Conservation (phyloP, 2,329 filamentous ascomycete species). For the Trichoderma sp. region DNA sequence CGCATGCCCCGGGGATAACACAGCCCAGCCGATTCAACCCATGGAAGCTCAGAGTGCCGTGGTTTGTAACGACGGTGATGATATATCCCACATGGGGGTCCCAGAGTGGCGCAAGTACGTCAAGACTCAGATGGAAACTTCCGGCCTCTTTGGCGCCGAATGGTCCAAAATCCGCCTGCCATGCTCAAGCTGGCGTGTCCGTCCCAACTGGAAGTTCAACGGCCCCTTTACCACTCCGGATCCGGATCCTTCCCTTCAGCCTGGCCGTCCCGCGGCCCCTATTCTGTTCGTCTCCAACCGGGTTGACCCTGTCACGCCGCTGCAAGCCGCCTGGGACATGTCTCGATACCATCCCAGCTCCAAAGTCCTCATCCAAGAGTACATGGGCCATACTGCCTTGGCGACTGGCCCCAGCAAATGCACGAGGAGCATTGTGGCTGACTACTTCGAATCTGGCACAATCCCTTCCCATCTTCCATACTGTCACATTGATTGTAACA, state of each 20-base stretch:
- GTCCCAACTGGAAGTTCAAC: constrained; percentile 40
- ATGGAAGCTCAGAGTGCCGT: constrained; percentile 29
- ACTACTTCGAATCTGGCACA: constrained; percentile 31
- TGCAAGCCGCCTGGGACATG: constrained; percentile 35
- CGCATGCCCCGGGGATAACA: constrained; percentile 21
- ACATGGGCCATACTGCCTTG: constrained; percentile 29
- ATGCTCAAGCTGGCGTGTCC: constrained; percentile 39
- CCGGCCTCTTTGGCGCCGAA: constrained; percentile 31
- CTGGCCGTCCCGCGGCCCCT: constrained; percentile 39
- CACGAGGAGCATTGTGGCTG: constrained; percentile 23
- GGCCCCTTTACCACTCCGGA: constrained; percentile 34
- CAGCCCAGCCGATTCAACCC: background rate
- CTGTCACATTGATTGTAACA: constrained; percentile 21
- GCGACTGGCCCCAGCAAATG: constrained; percentile 22
- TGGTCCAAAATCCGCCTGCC: constrained; percentile 38
- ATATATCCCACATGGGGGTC: constrained; percentile 23
- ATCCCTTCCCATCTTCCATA: constrained; percentile 25
- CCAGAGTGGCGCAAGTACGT: constrained; percentile 33
- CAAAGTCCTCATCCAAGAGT: constrained; percentile 31
- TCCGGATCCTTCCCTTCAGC: constrained; percentile 24
- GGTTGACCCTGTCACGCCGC: constrained; percentile 47
- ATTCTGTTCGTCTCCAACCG: constrained; percentile 43
- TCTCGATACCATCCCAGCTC: constrained; percentile 29
- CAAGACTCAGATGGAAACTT: constrained; percentile 26
- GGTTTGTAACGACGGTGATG: constrained; percentile 37